These are phyloP conservation scores for Scleroderma bovista DNA, from an alignment of 768 basidiomycete species.

Conservation along the genomic window DNA sequence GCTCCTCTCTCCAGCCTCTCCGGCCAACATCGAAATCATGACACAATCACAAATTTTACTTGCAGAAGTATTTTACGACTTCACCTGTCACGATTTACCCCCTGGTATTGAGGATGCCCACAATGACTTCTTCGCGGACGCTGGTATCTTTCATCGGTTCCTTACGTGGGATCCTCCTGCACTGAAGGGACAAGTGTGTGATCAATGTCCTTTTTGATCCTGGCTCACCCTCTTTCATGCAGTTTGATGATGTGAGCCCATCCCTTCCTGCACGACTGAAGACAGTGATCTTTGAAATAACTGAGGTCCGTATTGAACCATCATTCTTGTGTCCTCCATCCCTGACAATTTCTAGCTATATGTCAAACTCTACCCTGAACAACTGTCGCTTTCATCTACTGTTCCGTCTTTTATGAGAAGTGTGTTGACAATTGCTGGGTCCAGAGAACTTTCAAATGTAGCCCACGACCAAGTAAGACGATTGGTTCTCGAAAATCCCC, in stretches of 20 bases:
- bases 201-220: neutral
- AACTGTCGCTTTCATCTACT: constrained; percentile 55
- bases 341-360: constrained; percentile 46
- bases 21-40: constrained; percentile 41
- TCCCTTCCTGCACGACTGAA: constrained; percentile 89
- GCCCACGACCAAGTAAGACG: constrained; percentile 66
- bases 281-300: constrained; percentile 84
- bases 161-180: constrained; percentile 72
- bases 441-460: constrained; percentile 61
- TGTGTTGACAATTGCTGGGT: constrained; percentile 82
- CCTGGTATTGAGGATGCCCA: constrained; percentile 90
- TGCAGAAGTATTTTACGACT: constrained; percentile 86
- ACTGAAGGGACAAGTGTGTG: constrained; percentile 58
- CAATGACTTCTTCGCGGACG: constrained; percentile 69
- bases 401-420: constrained; percentile 74
- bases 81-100: constrained; percentile 93
- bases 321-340: neutral
- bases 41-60: constrained; percentile 76
- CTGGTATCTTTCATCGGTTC: constrained; percentile 76
- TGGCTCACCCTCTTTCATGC: constrained; percentile 5
- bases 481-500: neutral
- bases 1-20: constrained; percentile 39
- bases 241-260: constrained; percentile 79
- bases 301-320: constrained; percentile 54
- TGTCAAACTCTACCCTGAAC: constrained; percentile 78